A percentile compares a stretch with the other conserved stretches of the same genome.
phyloP scores from a whole-genome alignment of 169 alveolate species.

The Eimeria acervulina region DNA sequence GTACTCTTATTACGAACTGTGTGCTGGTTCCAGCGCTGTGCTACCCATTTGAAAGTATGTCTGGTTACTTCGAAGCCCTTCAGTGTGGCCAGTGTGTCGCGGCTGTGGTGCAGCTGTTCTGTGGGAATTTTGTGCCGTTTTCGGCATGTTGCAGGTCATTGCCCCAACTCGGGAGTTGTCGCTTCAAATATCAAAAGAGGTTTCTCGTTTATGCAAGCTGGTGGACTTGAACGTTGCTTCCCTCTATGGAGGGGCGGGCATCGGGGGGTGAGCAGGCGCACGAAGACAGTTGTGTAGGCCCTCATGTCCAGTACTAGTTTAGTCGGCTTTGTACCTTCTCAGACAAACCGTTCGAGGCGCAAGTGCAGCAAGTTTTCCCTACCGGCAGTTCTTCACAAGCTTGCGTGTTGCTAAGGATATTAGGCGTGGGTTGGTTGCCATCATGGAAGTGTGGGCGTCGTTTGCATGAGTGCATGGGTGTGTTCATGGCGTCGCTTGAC shows the following conservation, averaged over 20 bases:
- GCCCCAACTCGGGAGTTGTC: constrained; percentile 98
- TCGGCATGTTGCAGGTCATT: constrained; percentile 82
- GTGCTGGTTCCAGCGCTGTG: not conserved
- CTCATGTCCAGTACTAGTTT: not conserved
- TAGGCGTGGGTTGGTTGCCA: not conserved
- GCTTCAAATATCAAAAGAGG: constrained; percentile 94
- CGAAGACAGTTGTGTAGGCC: not conserved
- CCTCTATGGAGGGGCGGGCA: constrained; percentile 79
- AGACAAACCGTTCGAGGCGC: not conserved
- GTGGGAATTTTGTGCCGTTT: not conserved
- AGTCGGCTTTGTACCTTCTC: not conserved
- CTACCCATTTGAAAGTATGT: not conserved
- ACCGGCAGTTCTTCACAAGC: not conserved
- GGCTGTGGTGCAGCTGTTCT: not conserved
- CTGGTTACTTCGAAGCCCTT: not conserved
- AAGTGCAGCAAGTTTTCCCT: not conserved
- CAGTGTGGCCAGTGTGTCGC: constrained; percentile 58
- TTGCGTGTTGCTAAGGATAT: not conserved
- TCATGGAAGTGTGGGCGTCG: not conserved
- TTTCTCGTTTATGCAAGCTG: constrained; percentile 74
- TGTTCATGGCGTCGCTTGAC: not conserved
- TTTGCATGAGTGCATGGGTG: not conserved
- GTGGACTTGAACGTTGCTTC: constrained; percentile 79
- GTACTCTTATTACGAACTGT: constrained; percentile 77
- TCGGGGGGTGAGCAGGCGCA: constrained; percentile 78